phyloP scores from a whole-genome alignment of 208 protist genomes.

The Acanthamoeba pearcei region DNA sequence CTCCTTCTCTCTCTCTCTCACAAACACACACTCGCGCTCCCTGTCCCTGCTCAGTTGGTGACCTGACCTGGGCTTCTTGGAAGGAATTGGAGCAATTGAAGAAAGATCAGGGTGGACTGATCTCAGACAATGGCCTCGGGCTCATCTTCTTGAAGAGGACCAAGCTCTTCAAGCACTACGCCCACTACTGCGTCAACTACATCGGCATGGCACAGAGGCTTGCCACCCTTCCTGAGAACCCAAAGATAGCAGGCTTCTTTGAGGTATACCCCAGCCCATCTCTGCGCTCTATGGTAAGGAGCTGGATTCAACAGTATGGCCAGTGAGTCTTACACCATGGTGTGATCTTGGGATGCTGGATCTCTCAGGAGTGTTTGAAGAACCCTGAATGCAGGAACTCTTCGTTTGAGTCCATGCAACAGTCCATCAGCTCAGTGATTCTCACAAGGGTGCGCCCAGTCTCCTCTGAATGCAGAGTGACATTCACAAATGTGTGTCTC shows the following conservation, averaged over 20 bases:
- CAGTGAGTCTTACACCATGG: background rate
- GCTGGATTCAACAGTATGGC: background rate
- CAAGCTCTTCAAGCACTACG: constrained; percentile 69
- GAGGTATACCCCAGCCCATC: background rate
- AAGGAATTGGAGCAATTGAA: constrained; percentile 31
- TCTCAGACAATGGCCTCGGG: constrained; percentile 27
- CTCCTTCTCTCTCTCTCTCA: background rate
- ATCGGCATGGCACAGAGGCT: constrained; percentile 1
- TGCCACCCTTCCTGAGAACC: background rate
- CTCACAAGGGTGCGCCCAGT: background rate
- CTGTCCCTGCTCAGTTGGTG: background rate
- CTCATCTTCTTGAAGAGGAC: constrained; percentile 11
- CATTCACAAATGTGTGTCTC: background rate
- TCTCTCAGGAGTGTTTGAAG: constrained; percentile 60
- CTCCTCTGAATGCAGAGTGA: background rate
- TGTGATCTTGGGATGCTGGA: background rate
- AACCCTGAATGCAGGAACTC: background rate
- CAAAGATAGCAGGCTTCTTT: constrained; percentile 13
- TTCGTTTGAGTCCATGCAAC: constrained; percentile 48
- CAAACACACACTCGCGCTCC: too few species aligned
- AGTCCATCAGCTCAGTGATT: background rate
- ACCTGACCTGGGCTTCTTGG: background rate
- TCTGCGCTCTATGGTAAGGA: background rate
- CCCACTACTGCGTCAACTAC: constrained; percentile 68
- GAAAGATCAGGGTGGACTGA: background rate